Conservation (phyloP, 1,284 basidiomycete genomes). For the Cryptococcus deneoformans region DNA sequence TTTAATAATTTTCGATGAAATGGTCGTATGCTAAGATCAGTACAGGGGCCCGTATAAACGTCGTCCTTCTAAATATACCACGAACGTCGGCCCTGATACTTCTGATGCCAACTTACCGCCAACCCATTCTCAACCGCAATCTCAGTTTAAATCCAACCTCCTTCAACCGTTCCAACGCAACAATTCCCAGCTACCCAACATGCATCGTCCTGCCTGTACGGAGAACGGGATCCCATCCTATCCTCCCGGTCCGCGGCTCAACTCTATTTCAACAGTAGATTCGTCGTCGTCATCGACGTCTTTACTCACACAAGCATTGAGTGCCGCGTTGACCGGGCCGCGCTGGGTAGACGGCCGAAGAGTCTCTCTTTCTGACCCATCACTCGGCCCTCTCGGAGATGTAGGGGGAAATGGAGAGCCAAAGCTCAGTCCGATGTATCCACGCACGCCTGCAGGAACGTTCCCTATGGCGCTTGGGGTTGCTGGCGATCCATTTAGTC, state of each 20-base stretch:
- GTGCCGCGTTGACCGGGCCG: constrained; percentile 21
- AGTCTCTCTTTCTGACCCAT: neutral
- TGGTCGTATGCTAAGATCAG: neutral
- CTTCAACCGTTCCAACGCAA: too few species aligned
- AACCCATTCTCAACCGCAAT: neutral
- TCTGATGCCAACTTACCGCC: neutral
- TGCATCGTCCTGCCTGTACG: too few species aligned
- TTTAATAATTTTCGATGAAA: neutral
- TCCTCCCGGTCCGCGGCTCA: neutral
- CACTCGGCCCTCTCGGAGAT: neutral
- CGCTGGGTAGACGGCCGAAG: constrained; percentile 33
- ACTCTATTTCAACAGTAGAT: neutral
- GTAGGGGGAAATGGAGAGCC: neutral
- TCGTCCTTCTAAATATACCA: constrained; percentile 12
- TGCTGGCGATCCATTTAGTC: constrained; percentile 28
- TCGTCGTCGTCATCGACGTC: neutral
- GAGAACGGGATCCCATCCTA: neutral
- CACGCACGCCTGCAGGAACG: constrained; percentile 13
- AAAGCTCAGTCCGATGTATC: constrained; percentile 7
- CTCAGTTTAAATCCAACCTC: neutral
- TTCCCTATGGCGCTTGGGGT: constrained; percentile 19
- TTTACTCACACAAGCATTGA: constrained; percentile 11
- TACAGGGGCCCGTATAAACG: constrained; percentile 26
- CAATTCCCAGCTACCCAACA: too few species aligned
- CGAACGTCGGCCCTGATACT: neutral